Evolutionary conservation across 257 asterid species (phyloP), one percentile per base, ranked within the genome.

Genomic region (Solanum habrochaites): DNA sequence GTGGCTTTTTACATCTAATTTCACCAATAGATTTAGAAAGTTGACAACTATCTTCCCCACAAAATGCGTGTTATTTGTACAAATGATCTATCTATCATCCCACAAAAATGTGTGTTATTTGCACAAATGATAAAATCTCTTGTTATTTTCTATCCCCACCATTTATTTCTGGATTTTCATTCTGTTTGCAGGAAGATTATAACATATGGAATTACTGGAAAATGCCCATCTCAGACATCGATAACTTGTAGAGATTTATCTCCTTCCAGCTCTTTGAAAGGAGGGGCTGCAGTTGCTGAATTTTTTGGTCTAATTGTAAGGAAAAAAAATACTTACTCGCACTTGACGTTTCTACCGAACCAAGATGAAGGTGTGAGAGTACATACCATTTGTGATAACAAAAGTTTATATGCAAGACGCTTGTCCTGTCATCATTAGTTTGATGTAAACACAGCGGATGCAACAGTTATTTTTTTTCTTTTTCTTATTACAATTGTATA

Each of bases 191-290:
- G 97, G 98, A 95, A 85, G 98, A 94, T 89, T 95, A 83, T 82
- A 95, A 95, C 92, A 87, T 95, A 3, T 95, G 98, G 99, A 97
- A 97, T 82, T 97, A 91, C 91, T 97, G 99, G 99, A 97, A 90
- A 91, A 85, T 92, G 91, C 98, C 99, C 14, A 86, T 97, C 89
- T 93, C 95, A 2, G 95, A 95, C 8, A 35, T 94, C 5, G 94
- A 91, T 85, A 81, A 82, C 92, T 91, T 87, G 90, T 93, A 91
- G 94, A 70, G 85, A 83, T 78, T 80, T 47, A 27, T 78, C 40
- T 45, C 15, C 64, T 64, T 64, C 70, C 7, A 11, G 71, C 32
- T n/a, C 32, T n/a, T n/a, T n/a, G 71, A n/a, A 64, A n/a, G 31
- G 71, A 64, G 71, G 16, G 32, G 71, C n/a, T 52, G 62, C n/a